Conservation (phyloP, 208 protist genomes). For the Porcisia deanei region DNA sequence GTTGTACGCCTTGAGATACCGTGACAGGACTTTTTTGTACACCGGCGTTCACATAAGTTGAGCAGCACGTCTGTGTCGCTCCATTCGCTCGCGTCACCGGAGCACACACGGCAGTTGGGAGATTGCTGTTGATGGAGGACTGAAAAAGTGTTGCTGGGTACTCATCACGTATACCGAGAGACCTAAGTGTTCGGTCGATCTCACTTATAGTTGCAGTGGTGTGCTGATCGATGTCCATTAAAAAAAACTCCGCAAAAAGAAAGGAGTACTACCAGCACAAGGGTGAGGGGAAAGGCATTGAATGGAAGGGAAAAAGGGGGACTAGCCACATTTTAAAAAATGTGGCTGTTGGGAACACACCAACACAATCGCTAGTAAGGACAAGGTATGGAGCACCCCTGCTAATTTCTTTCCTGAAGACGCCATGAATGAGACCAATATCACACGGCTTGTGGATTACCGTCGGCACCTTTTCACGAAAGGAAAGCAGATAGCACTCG, state of each 20-base stretch:
- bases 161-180: slow-evolving; percentile 18
- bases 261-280: not conserved
- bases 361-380: too few relatives aligned
- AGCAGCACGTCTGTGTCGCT: not conserved
- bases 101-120: not conserved
- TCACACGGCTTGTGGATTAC: not conserved
- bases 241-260: not conserved
- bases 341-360: too few relatives aligned
- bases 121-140: not conserved
- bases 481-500: too few relatives aligned
- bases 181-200: slow-evolving; percentile 30
- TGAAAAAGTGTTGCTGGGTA: not conserved
- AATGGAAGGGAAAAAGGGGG: not conserved
- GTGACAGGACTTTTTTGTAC: slow-evolving; percentile 5
- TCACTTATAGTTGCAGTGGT: slow-evolving; percentile 19
- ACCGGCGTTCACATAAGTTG: not conserved
- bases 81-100: slow-evolving; percentile 1
- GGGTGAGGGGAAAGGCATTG: too few relatives aligned
- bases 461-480: not conserved
- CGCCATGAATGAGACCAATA: not conserved
- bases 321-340: too few relatives aligned
- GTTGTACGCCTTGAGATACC: slow-evolving; percentile 13
- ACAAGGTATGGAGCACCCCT: too few relatives aligned
- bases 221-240: slow-evolving; percentile 22
- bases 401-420: not conserved